Conservation (phyloP, 1,284 basidiomycete genomes). For the Sphagnurus paluster region DNA sequence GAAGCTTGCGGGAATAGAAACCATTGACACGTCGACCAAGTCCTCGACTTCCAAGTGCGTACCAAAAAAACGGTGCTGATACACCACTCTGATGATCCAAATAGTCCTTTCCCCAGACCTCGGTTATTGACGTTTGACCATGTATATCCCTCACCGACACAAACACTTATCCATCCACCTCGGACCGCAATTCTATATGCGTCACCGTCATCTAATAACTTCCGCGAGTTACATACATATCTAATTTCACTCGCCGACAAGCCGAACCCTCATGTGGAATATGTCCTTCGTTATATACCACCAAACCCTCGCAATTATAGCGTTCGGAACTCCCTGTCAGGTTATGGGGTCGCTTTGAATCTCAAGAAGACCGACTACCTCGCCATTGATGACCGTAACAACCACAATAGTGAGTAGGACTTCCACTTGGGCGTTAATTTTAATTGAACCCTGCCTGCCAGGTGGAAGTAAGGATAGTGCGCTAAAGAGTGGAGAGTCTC, state of each 20-base stretch:
- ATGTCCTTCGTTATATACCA: constrained; percentile 73
- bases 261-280: constrained; percentile 56
- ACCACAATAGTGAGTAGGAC: constrained; percentile 23
- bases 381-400: constrained; percentile 81
- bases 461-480: constrained; percentile 24
- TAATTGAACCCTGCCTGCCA: background rate
- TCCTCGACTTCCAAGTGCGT: constrained; percentile 5
- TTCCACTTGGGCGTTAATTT: constrained; percentile 4
- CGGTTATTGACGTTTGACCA: constrained; percentile 73
- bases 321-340: constrained; percentile 60
- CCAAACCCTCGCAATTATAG: constrained; percentile 26
- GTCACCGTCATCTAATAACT: constrained; percentile 56
- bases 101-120: constrained; percentile 33
- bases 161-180: constrained; percentile 39
- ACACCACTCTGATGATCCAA: constrained; percentile 2
- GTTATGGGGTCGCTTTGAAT: constrained; percentile 91
- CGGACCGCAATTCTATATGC: constrained; percentile 77
- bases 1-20: constrained; percentile 55
- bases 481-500: constrained; percentile 22
- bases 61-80: background rate
- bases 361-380: constrained; percentile 98
- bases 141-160: constrained; percentile 48
- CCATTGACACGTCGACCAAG: constrained; percentile 40
- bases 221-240: constrained; percentile 66
- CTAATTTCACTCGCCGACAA: constrained; percentile 52